Evolutionary conservation across 106 monocot species (phyloP), one percentile per base, ranked within the genome.

Genomic region (Amphibolis antarctica): DNA sequence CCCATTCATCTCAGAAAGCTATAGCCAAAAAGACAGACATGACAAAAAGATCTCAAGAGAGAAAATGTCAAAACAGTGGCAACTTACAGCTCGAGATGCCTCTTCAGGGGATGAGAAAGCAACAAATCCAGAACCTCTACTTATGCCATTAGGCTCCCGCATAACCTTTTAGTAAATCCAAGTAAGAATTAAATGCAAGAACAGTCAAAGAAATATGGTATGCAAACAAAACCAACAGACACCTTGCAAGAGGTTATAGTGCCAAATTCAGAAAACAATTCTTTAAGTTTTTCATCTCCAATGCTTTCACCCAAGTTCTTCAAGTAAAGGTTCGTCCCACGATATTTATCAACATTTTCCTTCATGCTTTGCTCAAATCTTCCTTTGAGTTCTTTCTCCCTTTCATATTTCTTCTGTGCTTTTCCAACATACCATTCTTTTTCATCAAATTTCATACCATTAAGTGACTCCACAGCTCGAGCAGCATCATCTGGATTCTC

Each of bases 81-180:
- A 65, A 73, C 80, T 72, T 74, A 93, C 93, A 62, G 93, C 89
- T 63, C 77, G 65, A 36, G 76, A 75, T 21, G 93, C 79, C 63
- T 93, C 93, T 64, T 93, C 89, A 18, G 85, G 59, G 45, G 83
- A 65, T 42, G 85, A 80, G 27, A 93, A 89, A 57, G 93, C 89
- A 71, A 93, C 93, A 81, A 93, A 93, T 44, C 89, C 93, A 79
- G 93, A 93, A 42, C 93, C 89, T 70, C 74, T 83, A 73, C 93
- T 93, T 29, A 81, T 21, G 42, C 93, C 93, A 79, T 64, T 89
- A 31, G 80, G 76, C 28, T 93, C 93, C 14, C 88, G 88, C 88
- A 93, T 93, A 44, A 93, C 76, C 92, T 92, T 59, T 24, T 24
- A 21, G 13, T n/a, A 1, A 31, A 11, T 14, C 1, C 21, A 46